Conservation (phyloP, 805 yeast species). For the Danielozyma ontarioensis region DNA sequence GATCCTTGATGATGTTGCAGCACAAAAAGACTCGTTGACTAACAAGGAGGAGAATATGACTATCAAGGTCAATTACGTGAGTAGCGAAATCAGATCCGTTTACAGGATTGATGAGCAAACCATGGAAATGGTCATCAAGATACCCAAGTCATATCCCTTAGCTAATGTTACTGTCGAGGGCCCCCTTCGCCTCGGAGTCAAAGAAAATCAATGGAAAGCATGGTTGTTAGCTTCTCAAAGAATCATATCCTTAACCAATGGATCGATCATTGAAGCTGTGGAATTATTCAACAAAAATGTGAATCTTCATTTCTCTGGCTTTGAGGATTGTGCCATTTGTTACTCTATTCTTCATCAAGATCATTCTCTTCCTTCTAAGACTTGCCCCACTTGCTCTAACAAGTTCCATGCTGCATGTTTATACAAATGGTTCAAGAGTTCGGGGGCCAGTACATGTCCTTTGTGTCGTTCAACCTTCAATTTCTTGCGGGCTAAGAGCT, state of each 20-base stretch:
- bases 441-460: slow-evolving; percentile 91
- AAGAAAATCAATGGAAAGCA: slow-evolving; percentile 88
- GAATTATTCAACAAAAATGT: slow-evolving; percentile 70
- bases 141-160: slow-evolving; percentile 78
- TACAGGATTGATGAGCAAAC: slow-evolving; percentile 84
- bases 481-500: no score
- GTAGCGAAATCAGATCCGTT: slow-evolving; percentile 65
- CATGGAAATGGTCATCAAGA: slow-evolving; percentile 67
- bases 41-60: slow-evolving; percentile 42
- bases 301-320: slow-evolving; percentile 81
- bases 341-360: slow-evolving; percentile 89
- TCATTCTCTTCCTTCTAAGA: slow-evolving; percentile 82
- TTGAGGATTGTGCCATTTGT: slow-evolving; percentile 96
- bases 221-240: slow-evolving; percentile 92
- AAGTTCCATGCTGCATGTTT: slow-evolving; percentile 94
- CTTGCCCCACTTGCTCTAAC: slow-evolving; percentile 86
- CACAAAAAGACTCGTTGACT: slow-evolving; percentile 29
- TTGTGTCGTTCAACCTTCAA: slow-evolving; percentile 72
- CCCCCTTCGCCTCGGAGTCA: slow-evolving; percentile 76
- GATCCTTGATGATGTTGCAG: slow-evolving; percentile 49
- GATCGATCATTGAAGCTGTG: slow-evolving; percentile 63
- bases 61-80: slow-evolving; percentile 55
- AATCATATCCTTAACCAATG: slow-evolving; percentile 68
- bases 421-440: slow-evolving; percentile 95
- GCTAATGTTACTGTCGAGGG: slow-evolving; percentile 73